phyloP scores from a whole-genome alignment of 768 basidiomycete genomes.

The Suillus discolor region DNA sequence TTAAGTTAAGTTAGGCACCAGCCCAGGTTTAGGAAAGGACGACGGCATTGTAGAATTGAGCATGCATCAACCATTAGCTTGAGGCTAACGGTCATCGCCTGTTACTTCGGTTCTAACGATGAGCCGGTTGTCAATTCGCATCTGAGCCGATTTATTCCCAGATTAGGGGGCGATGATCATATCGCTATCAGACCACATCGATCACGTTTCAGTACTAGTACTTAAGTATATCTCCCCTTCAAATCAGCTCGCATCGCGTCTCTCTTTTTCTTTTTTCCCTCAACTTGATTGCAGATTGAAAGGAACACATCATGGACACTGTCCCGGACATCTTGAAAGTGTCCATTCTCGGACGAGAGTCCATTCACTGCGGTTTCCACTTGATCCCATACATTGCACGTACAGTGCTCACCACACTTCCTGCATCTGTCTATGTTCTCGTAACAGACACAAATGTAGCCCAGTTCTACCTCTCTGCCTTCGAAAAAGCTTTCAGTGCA shows the following conservation, averaged over 20 bases:
- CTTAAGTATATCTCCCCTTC: background rate
- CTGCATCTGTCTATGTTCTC: conserved; percentile 87
- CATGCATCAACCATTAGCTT: too few relatives aligned
- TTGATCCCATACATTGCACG: conserved; percentile 82
- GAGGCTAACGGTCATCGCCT: background rate
- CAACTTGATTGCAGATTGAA: background rate
- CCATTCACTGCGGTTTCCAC: conserved; percentile 94
- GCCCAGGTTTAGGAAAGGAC: too few relatives aligned
- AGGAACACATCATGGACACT: conserved; percentile 14
- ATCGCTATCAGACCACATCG: background rate
- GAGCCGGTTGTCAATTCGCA: background rate
- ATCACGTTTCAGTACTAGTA: background rate
- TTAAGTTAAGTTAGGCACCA: too few relatives aligned
- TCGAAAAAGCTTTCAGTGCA: conserved; percentile 64
- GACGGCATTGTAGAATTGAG: too few relatives aligned
- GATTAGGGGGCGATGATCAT: background rate
- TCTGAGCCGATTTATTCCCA: conserved; percentile 2
- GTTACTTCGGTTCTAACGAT: background rate
- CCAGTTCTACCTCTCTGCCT: conserved; percentile 68
- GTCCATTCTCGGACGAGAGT: conserved; percentile 80
- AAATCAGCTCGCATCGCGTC: background rate
- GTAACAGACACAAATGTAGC: conserved; percentile 93
- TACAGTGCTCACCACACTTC: conserved; percentile 69
- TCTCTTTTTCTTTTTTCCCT: background rate
- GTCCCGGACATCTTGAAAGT: conserved; percentile 71